These are phyloP conservation scores for Cardamine chenopodiifolia DNA, from an alignment of 345 rosid species.

Conservation along the genomic window DNA sequence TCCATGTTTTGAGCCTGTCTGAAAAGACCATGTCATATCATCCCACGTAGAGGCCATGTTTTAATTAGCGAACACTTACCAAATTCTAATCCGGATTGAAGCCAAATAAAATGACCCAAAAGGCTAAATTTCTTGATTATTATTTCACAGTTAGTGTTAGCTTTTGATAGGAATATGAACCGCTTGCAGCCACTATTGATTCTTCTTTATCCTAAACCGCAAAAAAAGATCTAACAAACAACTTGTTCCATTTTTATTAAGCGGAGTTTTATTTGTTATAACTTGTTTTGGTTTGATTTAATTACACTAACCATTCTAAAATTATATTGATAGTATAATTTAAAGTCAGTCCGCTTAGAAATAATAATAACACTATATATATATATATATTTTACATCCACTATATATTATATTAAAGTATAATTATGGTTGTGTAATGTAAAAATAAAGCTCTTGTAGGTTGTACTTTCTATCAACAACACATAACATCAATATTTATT, in stretches of 20 bases:
- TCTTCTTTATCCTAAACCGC: background rate
- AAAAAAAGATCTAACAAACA: background rate
- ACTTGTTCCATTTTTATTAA: background rate
- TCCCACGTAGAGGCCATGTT: background rate
- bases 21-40: constrained; percentile 25
- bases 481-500: background rate
- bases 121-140: background rate
- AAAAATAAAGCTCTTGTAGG: background rate
- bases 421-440: background rate
- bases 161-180: background rate
- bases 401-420: too few species aligned
- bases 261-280: background rate
- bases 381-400: too few species aligned
- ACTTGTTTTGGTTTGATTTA: too few species aligned
- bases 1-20: constrained; percentile 39
- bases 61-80: background rate
- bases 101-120: background rate
- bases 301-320: background rate
- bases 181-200: background rate
- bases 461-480: background rate
- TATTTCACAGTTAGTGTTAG: background rate
- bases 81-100: background rate
- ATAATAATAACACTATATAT: background rate
- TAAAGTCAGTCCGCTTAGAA: background rate
- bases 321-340: background rate